Evolutionary conservation across 73 alveolate species (phyloP), one percentile per base, ranked within the genome.

Genomic region (Tetrahymena thermophila): DNA sequence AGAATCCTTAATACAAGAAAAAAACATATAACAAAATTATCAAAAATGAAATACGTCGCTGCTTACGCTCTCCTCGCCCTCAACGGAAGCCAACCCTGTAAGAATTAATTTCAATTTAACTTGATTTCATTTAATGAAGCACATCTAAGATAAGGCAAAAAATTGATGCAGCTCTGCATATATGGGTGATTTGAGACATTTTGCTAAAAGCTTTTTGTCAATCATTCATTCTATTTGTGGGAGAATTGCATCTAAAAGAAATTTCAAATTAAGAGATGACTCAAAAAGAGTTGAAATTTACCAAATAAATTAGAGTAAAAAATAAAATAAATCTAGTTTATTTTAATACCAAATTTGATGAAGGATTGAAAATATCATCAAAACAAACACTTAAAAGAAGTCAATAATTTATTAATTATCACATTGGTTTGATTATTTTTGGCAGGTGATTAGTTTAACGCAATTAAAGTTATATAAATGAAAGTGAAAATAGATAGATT

Each of bases 1-100:
- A 71, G 89, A 71, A 71, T 71, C 89, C 42, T 71, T 71, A 71
- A 71, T 71, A 71, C 35, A 50, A 28, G 37, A 71, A 71, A 71
- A 71, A 71, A 71, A 71, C 89, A 71, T 71, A 71, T 71, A 71
- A 28, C 89, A 71, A 71, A 28, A 71, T 31, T 28, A 71, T 71
- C 89, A 71, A 71, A 71, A 71, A 71, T 71, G 89, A 71, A 71
- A 71, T 71, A 71, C 89, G 89, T 71, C 89, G 89, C 89, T 71
- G 89, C 89, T 71, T 71, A 71, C 89, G 89, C 89, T 71, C 89
- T 71, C 89, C 89, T 71, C 89, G 89, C 89, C 89, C 89, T 71
- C 89, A 71, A 71, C 37, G 89, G 89, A n/a, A 34, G 89, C 31
- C 89, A 71, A 71, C 89, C 89, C 31, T n/a, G 89, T 71, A 71